Evolutionary conservation across 805 yeast genomes (phyloP), one percentile per base, ranked within the genome.

Genomic region (Pichia exigua): DNA sequence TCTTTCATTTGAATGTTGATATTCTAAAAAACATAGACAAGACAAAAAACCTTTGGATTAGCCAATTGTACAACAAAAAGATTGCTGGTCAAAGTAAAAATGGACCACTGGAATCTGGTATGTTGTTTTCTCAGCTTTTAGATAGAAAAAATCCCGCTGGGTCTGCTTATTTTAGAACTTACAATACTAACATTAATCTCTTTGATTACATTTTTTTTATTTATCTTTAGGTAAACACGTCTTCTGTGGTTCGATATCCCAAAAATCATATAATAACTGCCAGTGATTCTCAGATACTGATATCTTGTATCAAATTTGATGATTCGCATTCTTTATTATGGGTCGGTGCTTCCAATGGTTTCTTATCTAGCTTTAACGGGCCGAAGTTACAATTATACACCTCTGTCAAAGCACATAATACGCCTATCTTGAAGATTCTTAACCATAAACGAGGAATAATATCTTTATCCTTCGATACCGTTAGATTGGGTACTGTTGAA

Each of bases 341-440:
- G 98, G 74, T 83, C 1, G 96, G 95, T 18, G 94, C 87, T 63
- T 65, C 79, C 1, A 74, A 71, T 40, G 87, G 91, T 4, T 66
- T 73, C 44, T 60, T 75, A 0, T 66, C 72, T 4, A 70, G 76
- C 2, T 73, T 59, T 50, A 70, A 68, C 28, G 82, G 78, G 13
- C 72, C 75, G 12, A 69, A 72, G 12, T 66, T 83, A 46, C 68
- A 71, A 6, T 75, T 83, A 3, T 87, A 85, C 60, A 76, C 84
- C 4, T 69, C 85, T 32, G 79, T 78, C 52, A 65, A 69, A 21
- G 84, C 81, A 0, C 85, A 81, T 48, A 61, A 66, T 3, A 60
- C 71, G 0, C 71, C 81, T 0, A 77, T 84, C 1, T 62, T 68
- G 21, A 83, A 81, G 59, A 65, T 85, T 13, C 60, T 83, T 44